A percentile compares a stretch with the other conserved stretches of the same genome.
Conservation (phyloP, 495 filamentous ascomycete species). For the Penicillium crystallinum region DNA sequence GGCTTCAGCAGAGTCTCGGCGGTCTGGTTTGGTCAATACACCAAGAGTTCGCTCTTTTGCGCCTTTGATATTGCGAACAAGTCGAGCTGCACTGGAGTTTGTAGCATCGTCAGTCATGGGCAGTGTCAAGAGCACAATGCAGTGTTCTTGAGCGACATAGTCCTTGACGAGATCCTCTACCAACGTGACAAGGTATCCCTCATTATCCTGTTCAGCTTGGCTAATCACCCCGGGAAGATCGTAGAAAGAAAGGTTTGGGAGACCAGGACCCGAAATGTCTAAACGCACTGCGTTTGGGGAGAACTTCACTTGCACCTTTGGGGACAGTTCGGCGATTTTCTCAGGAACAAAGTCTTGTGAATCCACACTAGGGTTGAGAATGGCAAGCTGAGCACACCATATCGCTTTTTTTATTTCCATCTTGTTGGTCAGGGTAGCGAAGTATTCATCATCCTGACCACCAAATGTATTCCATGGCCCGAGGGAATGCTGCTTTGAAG, state of each 20-base stretch:
- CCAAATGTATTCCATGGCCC: constrained; percentile 39
- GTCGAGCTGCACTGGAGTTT: constrained; percentile 61
- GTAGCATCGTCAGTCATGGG: constrained; percentile 71
- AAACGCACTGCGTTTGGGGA: constrained; percentile 72
- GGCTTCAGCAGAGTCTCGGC: constrained; percentile 44
- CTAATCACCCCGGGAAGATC: constrained; percentile 78
- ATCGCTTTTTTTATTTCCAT: constrained; percentile 54
- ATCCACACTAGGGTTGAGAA: constrained; percentile 52
- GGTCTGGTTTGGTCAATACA: constrained; percentile 77
- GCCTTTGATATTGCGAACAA: constrained; percentile 51
- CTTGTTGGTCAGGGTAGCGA: constrained; percentile 35
- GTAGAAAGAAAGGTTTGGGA: constrained; percentile 71
- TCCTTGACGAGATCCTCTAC: constrained; percentile 63
- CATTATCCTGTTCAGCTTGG: constrained; percentile 53
- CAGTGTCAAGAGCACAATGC: constrained; percentile 68
- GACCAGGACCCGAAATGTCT: constrained; percentile 62
- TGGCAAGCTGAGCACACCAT: constrained; percentile 65
- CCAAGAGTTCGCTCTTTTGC: constrained; percentile 63
- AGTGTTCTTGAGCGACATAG: constrained; percentile 59
- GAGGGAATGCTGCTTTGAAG: constrained; percentile 28
- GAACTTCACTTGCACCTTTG: constrained; percentile 52
- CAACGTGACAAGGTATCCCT: constrained; percentile 58
- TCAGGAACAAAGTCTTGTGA: constrained; percentile 47
- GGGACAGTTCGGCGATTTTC: constrained; percentile 25
- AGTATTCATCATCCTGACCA: constrained; percentile 35